Conservation (phyloP, 768 basidiomycete species). For the Leucosporidium scottii region DNA sequence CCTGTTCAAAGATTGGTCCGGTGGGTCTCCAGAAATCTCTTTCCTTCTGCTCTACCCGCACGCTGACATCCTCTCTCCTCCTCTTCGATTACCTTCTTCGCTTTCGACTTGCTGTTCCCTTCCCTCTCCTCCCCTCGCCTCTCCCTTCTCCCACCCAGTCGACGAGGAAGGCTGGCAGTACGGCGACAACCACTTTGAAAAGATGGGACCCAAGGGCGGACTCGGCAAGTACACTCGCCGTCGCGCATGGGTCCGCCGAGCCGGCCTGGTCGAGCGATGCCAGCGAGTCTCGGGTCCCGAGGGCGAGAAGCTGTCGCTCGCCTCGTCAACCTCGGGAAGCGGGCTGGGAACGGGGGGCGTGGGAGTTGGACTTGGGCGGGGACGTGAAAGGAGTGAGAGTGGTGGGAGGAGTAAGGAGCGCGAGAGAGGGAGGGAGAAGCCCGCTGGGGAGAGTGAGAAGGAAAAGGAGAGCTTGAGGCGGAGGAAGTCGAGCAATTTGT, state of each 20-base stretch:
- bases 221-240: constrained; percentile 41
- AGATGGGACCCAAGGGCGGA: constrained; percentile 44
- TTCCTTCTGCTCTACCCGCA: too few relatives aligned
- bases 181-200: constrained; percentile 48
- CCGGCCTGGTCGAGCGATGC: constrained; percentile 32
- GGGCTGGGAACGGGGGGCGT: background rate
- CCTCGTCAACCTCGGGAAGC: background rate
- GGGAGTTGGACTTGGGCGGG: background rate
- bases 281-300: constrained; percentile 21
- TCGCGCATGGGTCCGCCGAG: constrained; percentile 36
- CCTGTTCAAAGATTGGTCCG: too few relatives aligned
- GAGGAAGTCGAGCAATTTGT: background rate
- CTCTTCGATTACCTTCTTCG: too few relatives aligned
- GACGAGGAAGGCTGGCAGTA: constrained; percentile 47
- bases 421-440: background rate
- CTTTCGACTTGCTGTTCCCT: too few relatives aligned
- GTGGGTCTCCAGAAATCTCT: too few relatives aligned
- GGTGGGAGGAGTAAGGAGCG: background rate
- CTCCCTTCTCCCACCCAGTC: constrained; percentile 30
- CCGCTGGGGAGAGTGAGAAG: background rate
- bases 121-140: background rate
- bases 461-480: background rate
- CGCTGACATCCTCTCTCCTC: too few relatives aligned
- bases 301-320: background rate
- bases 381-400: background rate